Conservation (phyloP, 1,139 yeast genomes). For the Hemisphaericaspora xylanilytica region DNA sequence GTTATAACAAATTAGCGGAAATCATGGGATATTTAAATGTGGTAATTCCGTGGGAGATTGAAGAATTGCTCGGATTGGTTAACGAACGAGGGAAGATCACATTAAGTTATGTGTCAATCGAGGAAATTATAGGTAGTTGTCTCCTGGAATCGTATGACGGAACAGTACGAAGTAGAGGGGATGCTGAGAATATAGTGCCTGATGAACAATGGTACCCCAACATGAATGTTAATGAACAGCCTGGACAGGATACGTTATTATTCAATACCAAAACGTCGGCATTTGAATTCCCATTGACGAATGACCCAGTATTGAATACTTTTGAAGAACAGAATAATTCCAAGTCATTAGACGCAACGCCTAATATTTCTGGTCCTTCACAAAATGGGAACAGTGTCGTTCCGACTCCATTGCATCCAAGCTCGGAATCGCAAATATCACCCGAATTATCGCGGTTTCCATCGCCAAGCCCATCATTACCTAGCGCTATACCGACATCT, state of each 20-base stretch:
- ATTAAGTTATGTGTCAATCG: constrained; percentile 56
- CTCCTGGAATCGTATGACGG: constrained; percentile 38
- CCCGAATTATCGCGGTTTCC: background rate
- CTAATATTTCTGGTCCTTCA: background rate
- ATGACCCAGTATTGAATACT: background rate
- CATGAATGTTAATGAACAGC: constrained; percentile 2
- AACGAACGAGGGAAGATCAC: constrained; percentile 58
- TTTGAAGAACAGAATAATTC: background rate
- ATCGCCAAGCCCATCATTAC: constrained; percentile 2
- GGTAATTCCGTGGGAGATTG: constrained; percentile 57
- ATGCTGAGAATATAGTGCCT: constrained; percentile 16
- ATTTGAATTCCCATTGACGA: constrained; percentile 2
- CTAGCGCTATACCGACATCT: background rate
- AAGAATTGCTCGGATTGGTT: constrained; percentile 53
- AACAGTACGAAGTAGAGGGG: background rate
- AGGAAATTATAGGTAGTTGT: constrained; percentile 63
- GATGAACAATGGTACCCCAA: constrained; percentile 8
- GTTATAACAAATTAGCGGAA: constrained; percentile 37
- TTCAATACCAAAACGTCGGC: constrained; percentile 2
- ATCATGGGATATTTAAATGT: constrained; percentile 47
- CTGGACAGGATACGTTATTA: constrained; percentile 6
- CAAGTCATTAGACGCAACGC: background rate
- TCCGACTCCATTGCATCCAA: background rate
- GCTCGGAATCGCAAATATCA: background rate
- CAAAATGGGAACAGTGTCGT: background rate